A percentile compares a stretch with the other conserved stretches of the same genome.
Conservation (phyloP, 345 rosid species). For the Aurinia saxatilis region DNA sequence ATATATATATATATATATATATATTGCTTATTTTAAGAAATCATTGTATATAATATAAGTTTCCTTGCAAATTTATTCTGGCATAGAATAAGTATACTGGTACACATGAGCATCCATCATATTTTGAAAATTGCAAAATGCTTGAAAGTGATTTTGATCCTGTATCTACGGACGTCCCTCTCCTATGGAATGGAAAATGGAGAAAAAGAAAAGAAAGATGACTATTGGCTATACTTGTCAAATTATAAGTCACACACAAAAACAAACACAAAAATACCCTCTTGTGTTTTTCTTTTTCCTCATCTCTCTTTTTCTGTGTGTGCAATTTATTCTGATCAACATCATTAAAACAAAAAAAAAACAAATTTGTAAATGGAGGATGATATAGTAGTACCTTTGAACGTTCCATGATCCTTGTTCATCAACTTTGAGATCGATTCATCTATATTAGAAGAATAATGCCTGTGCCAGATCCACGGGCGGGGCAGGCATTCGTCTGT, state of each 20-base stretch:
- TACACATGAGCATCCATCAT: neutral
- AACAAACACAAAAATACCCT: conserved; percentile 13
- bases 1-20: no score
- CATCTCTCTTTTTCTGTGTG: neutral
- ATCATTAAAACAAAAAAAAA: neutral
- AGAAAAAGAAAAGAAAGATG: neutral
- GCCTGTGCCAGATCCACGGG: conserved; percentile 62
- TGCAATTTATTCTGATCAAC: conserved; percentile 6
- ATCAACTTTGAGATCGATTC: conserved; percentile 3
- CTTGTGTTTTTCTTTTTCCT: conserved; percentile 9
- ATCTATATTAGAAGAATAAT: conserved; percentile 29
- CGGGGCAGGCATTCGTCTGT: conserved; percentile 63
- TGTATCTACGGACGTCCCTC: conserved; percentile 31
- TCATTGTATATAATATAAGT: no score
- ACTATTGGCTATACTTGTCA: conserved; percentile 27
- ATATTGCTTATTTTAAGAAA: no score
- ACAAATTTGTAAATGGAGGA: conserved; percentile 13
- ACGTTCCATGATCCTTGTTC: conserved; percentile 9
- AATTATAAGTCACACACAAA: conserved; percentile 25
- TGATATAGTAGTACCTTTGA: conserved; percentile 20
- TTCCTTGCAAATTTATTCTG: no score
- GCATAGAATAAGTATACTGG: no score
- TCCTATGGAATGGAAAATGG: conserved; percentile 22
- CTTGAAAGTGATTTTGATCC: conserved; percentile 13
- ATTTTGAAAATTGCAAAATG: neutral